Percentiles rank a stretch among this genome's conserved stretches.
These are phyloP conservation scores for Acacia pycnantha DNA, from an alignment of 331 rosid species.

Conservation along the genomic window DNA sequence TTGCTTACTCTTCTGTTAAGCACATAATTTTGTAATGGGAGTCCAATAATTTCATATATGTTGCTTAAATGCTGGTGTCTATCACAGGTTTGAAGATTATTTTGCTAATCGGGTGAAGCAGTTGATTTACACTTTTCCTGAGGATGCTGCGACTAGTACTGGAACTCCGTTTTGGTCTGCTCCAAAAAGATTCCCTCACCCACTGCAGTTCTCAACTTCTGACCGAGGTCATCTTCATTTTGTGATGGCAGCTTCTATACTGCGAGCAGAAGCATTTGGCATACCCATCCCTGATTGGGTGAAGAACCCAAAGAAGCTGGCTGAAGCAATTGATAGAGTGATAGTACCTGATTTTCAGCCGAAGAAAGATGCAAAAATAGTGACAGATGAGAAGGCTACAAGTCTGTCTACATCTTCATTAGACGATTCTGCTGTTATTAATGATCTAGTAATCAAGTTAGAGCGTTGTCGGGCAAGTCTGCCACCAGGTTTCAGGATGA, in stretches of 20 bases:
- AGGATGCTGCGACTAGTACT: slow-evolving; percentile 90
- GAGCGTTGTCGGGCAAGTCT: slow-evolving; percentile 60
- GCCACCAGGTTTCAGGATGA: slow-evolving; percentile 78
- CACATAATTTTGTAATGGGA: neutral
- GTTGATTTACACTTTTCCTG: slow-evolving; percentile 88
- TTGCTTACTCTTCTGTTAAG: neutral
- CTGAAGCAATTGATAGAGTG: slow-evolving; percentile 72
- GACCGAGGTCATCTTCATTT: slow-evolving; percentile 77
- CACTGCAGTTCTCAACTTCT: slow-evolving; percentile 72
- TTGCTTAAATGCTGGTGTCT: slow-evolving; percentile 8
- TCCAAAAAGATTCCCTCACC: slow-evolving; percentile 91
- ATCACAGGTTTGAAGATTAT: slow-evolving; percentile 91
- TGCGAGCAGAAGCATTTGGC: slow-evolving; percentile 90
- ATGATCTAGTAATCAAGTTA: slow-evolving; percentile 63
- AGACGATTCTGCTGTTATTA: slow-evolving; percentile 83
- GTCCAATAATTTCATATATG: neutral
- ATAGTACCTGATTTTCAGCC: slow-evolving; percentile 91
- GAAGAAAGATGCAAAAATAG: slow-evolving; percentile 76
- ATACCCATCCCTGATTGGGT: slow-evolving; percentile 88
- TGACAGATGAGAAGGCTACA: slow-evolving; percentile 91
- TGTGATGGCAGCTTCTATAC: slow-evolving; percentile 76
- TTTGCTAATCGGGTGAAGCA: slow-evolving; percentile 86
- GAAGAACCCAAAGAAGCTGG: slow-evolving; percentile 63
- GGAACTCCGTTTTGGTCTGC: slow-evolving; percentile 99
- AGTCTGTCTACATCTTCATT: slow-evolving; percentile 67